These are phyloP conservation scores for Pythium phragmitis DNA, from an alignment of 352 stramenopile genomes.

Conservation along the genomic window DNA sequence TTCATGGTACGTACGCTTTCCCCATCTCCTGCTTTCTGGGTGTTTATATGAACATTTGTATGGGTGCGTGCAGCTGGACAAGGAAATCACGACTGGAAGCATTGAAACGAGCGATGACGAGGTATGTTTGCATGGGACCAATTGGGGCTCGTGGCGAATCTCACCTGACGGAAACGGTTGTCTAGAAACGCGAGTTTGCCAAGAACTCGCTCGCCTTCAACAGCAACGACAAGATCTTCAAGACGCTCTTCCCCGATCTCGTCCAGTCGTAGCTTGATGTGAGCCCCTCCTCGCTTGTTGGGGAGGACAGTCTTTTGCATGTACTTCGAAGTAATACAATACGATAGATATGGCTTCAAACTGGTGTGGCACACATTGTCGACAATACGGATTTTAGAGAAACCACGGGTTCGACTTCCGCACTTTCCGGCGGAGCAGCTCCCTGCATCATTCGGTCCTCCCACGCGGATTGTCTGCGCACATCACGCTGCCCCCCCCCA, in stretches of 20 bases:
- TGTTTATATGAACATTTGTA: not conserved
- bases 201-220: slow-evolving; percentile 71
- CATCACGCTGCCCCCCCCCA: not conserved
- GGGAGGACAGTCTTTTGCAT: not conserved
- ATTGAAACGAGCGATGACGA: slow-evolving; percentile 79
- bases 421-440: not conserved
- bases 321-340: not conserved
- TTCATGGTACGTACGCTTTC: slow-evolving; percentile 81
- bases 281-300: not conserved
- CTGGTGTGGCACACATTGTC: not conserved
- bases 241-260: slow-evolving; percentile 82
- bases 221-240: slow-evolving; percentile 81
- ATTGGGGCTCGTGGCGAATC: not conserved
- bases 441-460: not conserved
- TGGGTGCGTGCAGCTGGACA: slow-evolving; percentile 36
- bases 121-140: slow-evolving; percentile 19
- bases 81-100: slow-evolving; percentile 85
- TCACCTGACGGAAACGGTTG: slow-evolving; percentile 1
- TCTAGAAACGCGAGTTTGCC: slow-evolving; percentile 71
- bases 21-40: too few relatives aligned
- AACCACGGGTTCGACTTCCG: not conserved
- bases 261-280: slow-evolving; percentile 29
- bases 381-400: not conserved
- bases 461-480: not conserved
- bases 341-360: not conserved